Conservation (phyloP, 108 stramenopile species). For the Cyclotella atomus region DNA sequence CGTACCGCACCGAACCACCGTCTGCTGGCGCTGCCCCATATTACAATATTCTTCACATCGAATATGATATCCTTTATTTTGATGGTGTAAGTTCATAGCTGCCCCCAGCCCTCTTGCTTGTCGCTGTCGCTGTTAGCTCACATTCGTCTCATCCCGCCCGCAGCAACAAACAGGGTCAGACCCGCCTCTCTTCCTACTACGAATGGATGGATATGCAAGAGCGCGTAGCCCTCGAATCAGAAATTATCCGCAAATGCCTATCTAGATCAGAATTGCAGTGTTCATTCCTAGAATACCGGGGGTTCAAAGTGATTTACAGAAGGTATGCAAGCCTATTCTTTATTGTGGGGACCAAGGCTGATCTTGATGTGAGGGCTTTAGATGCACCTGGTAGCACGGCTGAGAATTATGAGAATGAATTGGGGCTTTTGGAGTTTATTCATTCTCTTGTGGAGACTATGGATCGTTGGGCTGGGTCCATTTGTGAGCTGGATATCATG, state of each 20-base stretch:
- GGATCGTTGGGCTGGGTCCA: constrained; percentile 85
- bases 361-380: constrained; percentile 53
- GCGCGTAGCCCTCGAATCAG: constrained; percentile 90
- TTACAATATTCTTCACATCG: not conserved
- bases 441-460: constrained; percentile 93
- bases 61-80: constrained; percentile 84
- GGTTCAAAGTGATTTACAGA: constrained; percentile 93
- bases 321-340: constrained; percentile 96
- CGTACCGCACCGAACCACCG: no score
- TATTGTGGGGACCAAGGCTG: constrained; percentile 94
- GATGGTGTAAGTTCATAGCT: constrained; percentile 91
- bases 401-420: constrained; percentile 93
- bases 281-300: constrained; percentile 95
- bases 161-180: constrained; percentile 95
- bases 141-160: no score
- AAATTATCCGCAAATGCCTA: constrained; percentile 95
- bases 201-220: constrained; percentile 93
- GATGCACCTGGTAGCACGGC: constrained; percentile 20
- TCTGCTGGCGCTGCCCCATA: no score
- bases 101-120: no score
- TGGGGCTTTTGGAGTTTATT: constrained; percentile 95
- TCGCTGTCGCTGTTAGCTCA: no score
- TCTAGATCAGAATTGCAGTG: constrained; percentile 92
- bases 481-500: constrained; percentile 97
- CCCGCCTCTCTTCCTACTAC: constrained; percentile 93